Conservation (phyloP, 108 stramenopile species). For the Aurantiochytrium sp. region DNA sequence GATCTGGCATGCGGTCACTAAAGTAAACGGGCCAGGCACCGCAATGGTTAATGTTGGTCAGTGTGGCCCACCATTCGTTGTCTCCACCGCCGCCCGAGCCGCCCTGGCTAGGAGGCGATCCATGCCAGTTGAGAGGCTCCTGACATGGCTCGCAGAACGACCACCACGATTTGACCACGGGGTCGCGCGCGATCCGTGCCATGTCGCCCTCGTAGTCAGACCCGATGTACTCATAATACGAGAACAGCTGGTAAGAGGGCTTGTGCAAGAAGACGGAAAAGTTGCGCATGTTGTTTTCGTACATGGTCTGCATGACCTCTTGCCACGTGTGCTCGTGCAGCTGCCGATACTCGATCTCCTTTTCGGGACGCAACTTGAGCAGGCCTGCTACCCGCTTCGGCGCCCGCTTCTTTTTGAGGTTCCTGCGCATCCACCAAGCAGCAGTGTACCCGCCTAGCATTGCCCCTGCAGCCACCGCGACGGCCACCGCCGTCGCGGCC, state of each 20-base stretch:
- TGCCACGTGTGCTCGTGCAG: slow-evolving; percentile 16
- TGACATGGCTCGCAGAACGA: background rate
- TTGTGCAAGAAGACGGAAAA: background rate
- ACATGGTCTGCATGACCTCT: background rate
- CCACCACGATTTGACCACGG: background rate
- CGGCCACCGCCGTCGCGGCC: background rate
- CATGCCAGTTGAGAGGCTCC: background rate
- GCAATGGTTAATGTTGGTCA: background rate
- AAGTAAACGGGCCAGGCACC: slow-evolving; percentile 5
- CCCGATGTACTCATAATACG: slow-evolving; percentile 7
- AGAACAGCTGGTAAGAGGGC: background rate
- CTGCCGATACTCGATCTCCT: background rate
- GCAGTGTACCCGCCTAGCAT: background rate
- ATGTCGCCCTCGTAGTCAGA: background rate
- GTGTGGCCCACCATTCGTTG: background rate
- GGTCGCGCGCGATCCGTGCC: background rate
- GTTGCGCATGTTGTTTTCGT: background rate
- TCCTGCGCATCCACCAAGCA: background rate
- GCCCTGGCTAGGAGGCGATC: background rate
- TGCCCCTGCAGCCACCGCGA: background rate
- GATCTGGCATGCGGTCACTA: background rate
- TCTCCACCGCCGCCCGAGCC: background rate
- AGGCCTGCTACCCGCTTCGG: background rate
- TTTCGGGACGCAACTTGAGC: background rate
- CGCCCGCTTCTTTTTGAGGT: background rate